These are phyloP conservation scores for Trichosporon inkin DNA, from an alignment of 1,284 basidiomycete genomes.

Conservation along the genomic window DNA sequence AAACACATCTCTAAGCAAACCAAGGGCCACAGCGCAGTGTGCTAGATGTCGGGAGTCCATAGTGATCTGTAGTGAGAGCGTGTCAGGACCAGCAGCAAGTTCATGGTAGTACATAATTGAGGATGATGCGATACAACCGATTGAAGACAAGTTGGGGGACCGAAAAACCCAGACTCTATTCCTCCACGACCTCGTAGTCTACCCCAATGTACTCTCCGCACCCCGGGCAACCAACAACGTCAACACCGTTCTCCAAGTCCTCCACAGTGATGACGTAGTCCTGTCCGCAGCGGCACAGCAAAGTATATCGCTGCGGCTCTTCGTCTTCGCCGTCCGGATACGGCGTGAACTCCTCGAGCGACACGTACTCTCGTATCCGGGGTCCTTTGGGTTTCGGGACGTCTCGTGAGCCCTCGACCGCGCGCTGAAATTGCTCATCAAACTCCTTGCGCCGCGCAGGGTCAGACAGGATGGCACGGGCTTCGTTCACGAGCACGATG, in stretches of 20 bases:
- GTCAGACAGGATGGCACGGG: constrained; percentile 44
- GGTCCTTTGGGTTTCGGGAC: constrained; percentile 4
- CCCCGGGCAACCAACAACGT: constrained; percentile 51
- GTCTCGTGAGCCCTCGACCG: not conserved
- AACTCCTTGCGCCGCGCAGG: constrained; percentile 18
- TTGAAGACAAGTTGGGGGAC: not conserved
- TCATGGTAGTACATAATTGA: not conserved
- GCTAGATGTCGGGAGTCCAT: not conserved
- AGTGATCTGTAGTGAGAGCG: not conserved
- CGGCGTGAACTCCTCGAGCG: constrained; percentile 41
- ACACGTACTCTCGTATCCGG: constrained; percentile 31
- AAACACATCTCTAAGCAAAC: not conserved
- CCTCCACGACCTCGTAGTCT: constrained; percentile 49
- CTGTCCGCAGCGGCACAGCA: constrained; percentile 50
- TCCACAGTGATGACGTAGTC: constrained; percentile 43
- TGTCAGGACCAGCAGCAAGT: not conserved
- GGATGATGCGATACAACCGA: not conserved
- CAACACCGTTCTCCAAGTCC: constrained; percentile 50
- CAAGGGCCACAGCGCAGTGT: not conserved
- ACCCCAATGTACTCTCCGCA: constrained; percentile 52
- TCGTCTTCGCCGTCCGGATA: constrained; percentile 16
- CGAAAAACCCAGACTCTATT: constrained; percentile 23
- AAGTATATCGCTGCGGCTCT: constrained; percentile 42
- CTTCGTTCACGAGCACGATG: constrained; percentile 46
- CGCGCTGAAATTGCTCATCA: constrained; percentile 11